phyloP scores from a whole-genome alignment of 176 grass and related monocot genomes.

The Oryza punctata region DNA sequence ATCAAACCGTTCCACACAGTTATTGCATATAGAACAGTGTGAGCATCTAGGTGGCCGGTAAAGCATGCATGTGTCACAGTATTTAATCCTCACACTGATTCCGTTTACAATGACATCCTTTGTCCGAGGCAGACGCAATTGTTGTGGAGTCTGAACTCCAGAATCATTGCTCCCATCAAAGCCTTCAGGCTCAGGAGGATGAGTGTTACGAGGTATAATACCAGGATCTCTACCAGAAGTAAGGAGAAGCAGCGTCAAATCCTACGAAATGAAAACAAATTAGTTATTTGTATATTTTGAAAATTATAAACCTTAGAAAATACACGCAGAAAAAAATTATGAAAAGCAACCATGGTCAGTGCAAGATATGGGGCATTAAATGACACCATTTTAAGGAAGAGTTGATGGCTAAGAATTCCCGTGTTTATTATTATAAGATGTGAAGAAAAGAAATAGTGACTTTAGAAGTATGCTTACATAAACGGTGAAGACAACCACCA shows the following conservation, averaged over 20 bases:
- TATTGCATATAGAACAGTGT: slow-evolving; percentile 96
- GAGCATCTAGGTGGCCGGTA: slow-evolving; percentile 89
- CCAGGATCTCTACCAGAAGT: slow-evolving; percentile 91
- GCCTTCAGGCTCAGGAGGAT: slow-evolving; percentile 75
- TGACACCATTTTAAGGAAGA: not conserved
- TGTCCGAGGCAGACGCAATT: slow-evolving; percentile 72
- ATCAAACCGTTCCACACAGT: slow-evolving; percentile 92
- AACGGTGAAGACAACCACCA: slow-evolving; percentile 81
- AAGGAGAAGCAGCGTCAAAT: slow-evolving; percentile 75
- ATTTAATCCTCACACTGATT: slow-evolving; percentile 74
- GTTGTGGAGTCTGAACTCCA: slow-evolving; percentile 63
- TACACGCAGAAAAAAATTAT: slow-evolving; percentile 23
- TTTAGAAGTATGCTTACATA: slow-evolving; percentile 69
- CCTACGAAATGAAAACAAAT: slow-evolving; percentile 50
- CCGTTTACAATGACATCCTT: slow-evolving; percentile 86
- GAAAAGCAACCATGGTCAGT: not conserved
- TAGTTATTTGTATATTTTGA: slow-evolving; percentile 16
- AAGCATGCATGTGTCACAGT: slow-evolving; percentile 93
- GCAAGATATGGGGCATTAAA: slow-evolving; percentile 8
- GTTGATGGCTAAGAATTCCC: not conserved
- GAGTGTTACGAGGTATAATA: slow-evolving; percentile 83
- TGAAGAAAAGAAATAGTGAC: not conserved
- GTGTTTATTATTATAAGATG: slow-evolving; percentile 1
- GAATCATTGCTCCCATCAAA: slow-evolving; percentile 49
- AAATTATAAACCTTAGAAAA: slow-evolving; percentile 18